phyloP scores from a whole-genome alignment of 257 asterid genomes.

The Solanum pennellii region DNA sequence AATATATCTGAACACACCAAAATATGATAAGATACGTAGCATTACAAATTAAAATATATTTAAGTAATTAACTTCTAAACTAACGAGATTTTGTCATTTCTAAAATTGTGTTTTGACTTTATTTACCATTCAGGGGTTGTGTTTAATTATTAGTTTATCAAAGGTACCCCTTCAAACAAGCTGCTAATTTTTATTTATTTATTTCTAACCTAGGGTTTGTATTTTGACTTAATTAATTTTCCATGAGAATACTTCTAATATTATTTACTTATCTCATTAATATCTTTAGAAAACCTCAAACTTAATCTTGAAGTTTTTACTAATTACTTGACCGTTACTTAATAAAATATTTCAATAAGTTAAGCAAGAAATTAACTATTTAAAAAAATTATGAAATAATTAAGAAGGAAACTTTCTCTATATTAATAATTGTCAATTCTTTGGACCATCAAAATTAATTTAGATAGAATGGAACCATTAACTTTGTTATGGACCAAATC shows the following conservation, averaged over 20 bases:
- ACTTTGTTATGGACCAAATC: not conserved
- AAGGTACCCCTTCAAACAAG: not conserved
- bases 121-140: not conserved
- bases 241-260: not conserved
- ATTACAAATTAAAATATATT: too few species aligned
- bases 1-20: not conserved
- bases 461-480: not conserved
- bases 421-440: not conserved
- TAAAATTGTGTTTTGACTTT: not conserved
- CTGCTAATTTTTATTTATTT: not conserved
- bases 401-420: not conserved
- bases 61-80: not conserved
- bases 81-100: too few species aligned
- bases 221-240: not conserved
- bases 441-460: not conserved
- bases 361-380: not conserved
- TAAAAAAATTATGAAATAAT: not conserved
- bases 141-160: not conserved
- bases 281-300: not conserved
- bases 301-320: not conserved
- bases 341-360: not conserved
- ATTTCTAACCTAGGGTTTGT: not conserved
- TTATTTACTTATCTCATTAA: not conserved
- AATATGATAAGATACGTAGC: not conserved
- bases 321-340: not conserved